Base-by-base conservation (phyloP, 2,329 filamentous ascomycete species). In the Aurifilum marmelostoma region DNA sequence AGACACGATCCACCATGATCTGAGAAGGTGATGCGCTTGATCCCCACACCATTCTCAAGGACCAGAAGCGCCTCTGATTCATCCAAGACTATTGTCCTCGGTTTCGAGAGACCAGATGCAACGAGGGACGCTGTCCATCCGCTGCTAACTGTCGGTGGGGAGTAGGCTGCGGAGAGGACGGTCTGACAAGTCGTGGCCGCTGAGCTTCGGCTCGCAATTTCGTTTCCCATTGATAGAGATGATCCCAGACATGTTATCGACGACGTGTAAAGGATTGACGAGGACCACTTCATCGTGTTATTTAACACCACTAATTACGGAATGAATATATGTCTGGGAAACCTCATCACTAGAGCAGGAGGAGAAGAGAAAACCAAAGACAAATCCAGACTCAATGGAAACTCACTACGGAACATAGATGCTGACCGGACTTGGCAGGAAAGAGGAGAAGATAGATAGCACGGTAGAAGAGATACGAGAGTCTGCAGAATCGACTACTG, bases 101-200 rank as follows among this genome's bases (percentile, higher is more conserved):
- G 83, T 34, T 78, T 80, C 47, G 73, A 78, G 62, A 85, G 74
- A 21, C 79, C 79, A 34, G 78, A 79, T 52, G 79, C 80, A 29
- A 84, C 74, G 2, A 85, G 77, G 69, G 81, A 79, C 21, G 80
- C 82, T 7, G 79, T 76, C 82, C 83, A 86, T 39, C 82, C 82
- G 4, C 75, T 72, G 27, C 80, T 80, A 12, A 82, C 79, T 2
- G 74, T 74, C 16, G 83, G 83, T 5, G 75, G 69, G 3, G 75
- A 75, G 71, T 81, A 80, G 43, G 72, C 72, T 2, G 80, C 78
- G 7, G 73, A 67, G 47, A 83, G 75, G 6, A 58, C 37, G 7
- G 52, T 43, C 24, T 39, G 54, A 37, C 63, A 66, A 11, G 54
- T 12, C 37, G n/a, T 59, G 52, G n/a, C 27, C 18, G n/a, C 27